phyloP scores from a whole-genome alignment of 345 rosid species.

The Lumnitzera racemosa region DNA sequence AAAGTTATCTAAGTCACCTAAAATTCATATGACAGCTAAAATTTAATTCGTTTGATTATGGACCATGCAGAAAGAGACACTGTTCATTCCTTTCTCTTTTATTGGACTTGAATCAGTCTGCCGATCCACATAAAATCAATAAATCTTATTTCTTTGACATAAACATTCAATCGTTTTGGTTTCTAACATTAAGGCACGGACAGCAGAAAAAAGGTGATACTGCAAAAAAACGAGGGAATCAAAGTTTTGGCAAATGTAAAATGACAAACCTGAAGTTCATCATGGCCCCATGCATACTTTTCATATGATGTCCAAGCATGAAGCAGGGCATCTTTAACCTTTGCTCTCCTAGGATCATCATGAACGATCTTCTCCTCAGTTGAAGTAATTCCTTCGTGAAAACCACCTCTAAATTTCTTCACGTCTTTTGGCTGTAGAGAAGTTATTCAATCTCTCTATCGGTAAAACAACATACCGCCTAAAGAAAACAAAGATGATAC shows the following conservation, averaged over 20 bases:
- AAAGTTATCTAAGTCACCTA: too few species aligned
- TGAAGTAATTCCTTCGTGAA: not conserved
- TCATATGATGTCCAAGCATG: conserved; percentile 49
- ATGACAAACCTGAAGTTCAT: conserved; percentile 36
- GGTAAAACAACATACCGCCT: too few species aligned
- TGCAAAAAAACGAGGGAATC: not conserved
- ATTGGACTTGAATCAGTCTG: too few species aligned
- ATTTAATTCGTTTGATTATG: too few species aligned
- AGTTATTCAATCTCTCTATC: not conserved
- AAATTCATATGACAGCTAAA: too few species aligned
- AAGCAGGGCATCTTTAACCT: conserved; percentile 44
- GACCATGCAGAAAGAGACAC: too few species aligned
- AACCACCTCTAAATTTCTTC: not conserved
- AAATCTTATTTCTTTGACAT: too few species aligned
- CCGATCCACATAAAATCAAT: too few species aligned
- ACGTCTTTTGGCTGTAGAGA: conserved; percentile 11
- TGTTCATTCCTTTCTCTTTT: too few species aligned
- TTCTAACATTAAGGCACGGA: too few species aligned
- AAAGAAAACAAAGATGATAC: too few species aligned
- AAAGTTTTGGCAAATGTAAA: not conserved
- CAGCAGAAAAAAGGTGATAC: not conserved
- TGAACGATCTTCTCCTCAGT: conserved; percentile 9
- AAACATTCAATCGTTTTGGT: too few species aligned
- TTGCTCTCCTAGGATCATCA: conserved; percentile 22
- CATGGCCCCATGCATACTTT: conserved; percentile 47